Evolutionary conservation across 2,329 filamentous ascomycete species (phyloP).

Genomic region (Pseudogymnoascus sp.): DNA sequence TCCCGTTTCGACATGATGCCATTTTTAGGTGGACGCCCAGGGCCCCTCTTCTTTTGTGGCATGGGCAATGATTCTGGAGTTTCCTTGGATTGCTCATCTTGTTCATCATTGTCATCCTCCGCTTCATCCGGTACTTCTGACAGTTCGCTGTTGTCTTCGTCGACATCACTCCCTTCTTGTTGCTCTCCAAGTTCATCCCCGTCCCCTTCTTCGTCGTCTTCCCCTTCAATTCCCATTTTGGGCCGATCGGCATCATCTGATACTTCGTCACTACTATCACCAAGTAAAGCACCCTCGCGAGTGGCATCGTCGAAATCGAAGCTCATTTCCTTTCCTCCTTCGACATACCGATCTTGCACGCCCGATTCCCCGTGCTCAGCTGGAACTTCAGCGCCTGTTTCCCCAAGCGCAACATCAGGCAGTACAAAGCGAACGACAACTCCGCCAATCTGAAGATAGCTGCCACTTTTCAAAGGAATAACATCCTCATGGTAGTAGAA

Average conservation of each 20-base stretch:
- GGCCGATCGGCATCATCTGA: conserved; percentile 20
- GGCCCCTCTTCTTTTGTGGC: conserved; percentile 47
- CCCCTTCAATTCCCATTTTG: conserved; percentile 13
- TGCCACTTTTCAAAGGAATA: conserved; percentile 53
- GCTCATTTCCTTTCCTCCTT: conserved; percentile 62
- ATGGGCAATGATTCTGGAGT: conserved; percentile 18
- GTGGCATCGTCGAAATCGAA: conserved; percentile 61
- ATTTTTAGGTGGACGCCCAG: conserved; percentile 74
- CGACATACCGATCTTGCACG: conserved; percentile 41
- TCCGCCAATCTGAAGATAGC: conserved; percentile 62
- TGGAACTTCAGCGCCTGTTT: conserved; percentile 48
- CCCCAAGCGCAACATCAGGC: conserved; percentile 51
- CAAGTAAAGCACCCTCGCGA: conserved; percentile 44
- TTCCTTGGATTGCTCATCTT: conserved; percentile 9
- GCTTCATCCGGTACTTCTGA: conserved; percentile 14
- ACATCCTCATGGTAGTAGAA: conserved; percentile 44
- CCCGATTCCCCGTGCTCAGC: conserved; percentile 38
- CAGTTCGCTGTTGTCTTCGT: conserved; percentile 19
- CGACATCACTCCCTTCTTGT: conserved; percentile 19
- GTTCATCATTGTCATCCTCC: conserved; percentile 17
- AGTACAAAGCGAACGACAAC: conserved; percentile 61
- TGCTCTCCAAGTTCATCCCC: conserved; percentile 26
- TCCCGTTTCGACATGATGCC: conserved; percentile 77
- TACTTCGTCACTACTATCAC: conserved; percentile 41
- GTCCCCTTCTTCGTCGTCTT: conserved; percentile 19